Evolutionary conservation across 2,329 filamentous ascomycete species (phyloP).

Genomic region (Daldinia eschscholtzii): DNA sequence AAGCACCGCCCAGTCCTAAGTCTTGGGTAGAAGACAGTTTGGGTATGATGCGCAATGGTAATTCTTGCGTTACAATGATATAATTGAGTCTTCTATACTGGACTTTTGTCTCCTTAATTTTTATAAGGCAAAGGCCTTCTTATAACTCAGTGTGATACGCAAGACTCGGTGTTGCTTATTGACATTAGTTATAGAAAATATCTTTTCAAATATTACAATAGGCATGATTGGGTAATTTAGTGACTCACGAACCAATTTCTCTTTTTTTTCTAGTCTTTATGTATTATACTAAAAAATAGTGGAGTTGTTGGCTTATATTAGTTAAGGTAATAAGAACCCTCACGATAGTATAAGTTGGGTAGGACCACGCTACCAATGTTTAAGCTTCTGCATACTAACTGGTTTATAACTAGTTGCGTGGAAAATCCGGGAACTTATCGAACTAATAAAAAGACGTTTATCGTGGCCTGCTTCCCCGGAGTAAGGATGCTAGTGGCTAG

Average conservation of each 20-base stretch:
- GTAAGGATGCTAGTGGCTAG: background rate
- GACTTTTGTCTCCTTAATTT: background rate
- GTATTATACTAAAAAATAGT: too few relatives aligned
- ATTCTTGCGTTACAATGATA: background rate
- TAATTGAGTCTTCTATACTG: background rate
- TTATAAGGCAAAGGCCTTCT: too few relatives aligned
- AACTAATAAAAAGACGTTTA: background rate
- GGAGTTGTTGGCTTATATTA: too few relatives aligned
- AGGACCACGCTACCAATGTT: background rate
- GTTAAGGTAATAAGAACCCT: background rate
- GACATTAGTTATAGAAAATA: too few relatives aligned
- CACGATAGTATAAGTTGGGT: background rate
- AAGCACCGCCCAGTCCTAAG: background rate
- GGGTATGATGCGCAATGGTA: background rate
- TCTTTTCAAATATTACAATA: too few relatives aligned
- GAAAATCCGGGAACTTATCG: background rate
- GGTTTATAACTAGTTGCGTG: background rate
- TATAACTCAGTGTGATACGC: too few relatives aligned
- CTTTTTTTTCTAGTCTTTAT: too few relatives aligned
- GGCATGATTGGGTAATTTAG: too few relatives aligned
- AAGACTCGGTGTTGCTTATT: too few relatives aligned
- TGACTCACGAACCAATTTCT: too few relatives aligned
- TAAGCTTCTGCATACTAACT: constrained; percentile 3
- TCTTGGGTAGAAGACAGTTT: background rate
- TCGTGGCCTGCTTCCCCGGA: constrained; percentile 1